Evolutionary conservation across 768 basidiomycete genomes (phyloP).

Genomic region (Steccherinum ochraceum): DNA sequence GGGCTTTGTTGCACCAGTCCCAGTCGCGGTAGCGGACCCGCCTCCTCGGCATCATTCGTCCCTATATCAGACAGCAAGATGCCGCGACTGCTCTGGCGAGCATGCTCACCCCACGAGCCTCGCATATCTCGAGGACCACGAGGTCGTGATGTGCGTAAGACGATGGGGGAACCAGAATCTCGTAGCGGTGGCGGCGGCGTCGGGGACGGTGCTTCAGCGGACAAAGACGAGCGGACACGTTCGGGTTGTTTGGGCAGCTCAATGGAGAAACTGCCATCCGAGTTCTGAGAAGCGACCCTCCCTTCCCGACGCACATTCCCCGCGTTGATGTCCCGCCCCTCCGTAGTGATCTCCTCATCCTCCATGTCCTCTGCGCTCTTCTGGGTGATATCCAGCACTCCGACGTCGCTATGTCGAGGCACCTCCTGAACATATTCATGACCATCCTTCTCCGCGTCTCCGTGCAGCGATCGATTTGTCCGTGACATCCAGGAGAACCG

Average conservation of each 20-base stretch:
- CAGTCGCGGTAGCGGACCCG: background rate
- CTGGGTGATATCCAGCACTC: conserved; percentile 11
- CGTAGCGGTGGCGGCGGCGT: background rate
- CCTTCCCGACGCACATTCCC: conserved; percentile 10
- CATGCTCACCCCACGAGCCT: conserved; percentile 4
- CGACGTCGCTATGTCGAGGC: background rate
- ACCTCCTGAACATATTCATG: background rate
- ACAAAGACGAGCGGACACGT: conserved; percentile 8
- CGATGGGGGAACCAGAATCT: conserved; percentile 11
- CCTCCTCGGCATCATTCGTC: conserved; percentile 1
- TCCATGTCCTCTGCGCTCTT: conserved; percentile 9
- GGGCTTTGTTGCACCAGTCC: background rate
- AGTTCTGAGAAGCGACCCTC: conserved; percentile 23
- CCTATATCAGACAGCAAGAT: conserved; percentile 17
- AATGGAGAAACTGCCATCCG: conserved; percentile 25
- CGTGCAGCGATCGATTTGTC: conserved; percentile 3
- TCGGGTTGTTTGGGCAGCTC: conserved; percentile 19
- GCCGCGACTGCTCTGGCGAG: conserved; percentile 16
- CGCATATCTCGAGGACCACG: conserved; percentile 21
- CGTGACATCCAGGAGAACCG: conserved; percentile 16
- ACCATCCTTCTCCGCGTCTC: conserved; percentile 4
- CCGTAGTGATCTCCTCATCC: conserved; percentile 12
- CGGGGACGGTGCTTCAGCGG: conserved; percentile 10
- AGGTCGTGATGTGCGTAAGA: conserved; percentile 17
- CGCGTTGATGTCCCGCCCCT: conserved; percentile 7